These are phyloP conservation scores for Aspergillus flavus DNA, from an alignment of 2,329 filamentous ascomycete genomes.

Conservation along the genomic window DNA sequence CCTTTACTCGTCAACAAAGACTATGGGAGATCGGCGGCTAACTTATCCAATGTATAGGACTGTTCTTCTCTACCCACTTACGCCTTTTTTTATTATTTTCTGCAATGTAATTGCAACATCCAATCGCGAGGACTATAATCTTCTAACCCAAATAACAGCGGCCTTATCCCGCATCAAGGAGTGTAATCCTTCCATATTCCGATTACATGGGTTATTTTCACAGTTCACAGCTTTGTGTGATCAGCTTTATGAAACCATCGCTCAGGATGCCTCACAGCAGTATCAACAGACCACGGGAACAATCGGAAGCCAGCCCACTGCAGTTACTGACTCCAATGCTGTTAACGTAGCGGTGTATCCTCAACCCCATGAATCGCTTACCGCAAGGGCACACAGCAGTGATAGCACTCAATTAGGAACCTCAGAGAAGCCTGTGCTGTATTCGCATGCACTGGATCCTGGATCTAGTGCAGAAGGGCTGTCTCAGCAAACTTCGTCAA, in stretches of 20 bases:
- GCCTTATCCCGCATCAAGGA: conserved; percentile 5
- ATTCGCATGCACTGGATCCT: neutral
- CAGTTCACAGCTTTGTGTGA: neutral
- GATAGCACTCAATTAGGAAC: neutral
- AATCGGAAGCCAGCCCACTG: neutral
- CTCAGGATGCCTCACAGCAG: neutral
- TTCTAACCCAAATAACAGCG: conserved; percentile 1
- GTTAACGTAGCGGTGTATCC: neutral
- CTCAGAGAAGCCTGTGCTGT: neutral
- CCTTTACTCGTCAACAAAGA: neutral
- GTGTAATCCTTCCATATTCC: neutral
- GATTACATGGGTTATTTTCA: neutral
- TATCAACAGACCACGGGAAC: too few relatives aligned
- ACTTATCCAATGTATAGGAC: neutral
- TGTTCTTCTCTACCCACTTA: neutral
- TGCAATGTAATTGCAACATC: conserved; percentile 5
- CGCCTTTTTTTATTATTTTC: conserved; percentile 4
- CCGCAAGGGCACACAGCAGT: neutral
- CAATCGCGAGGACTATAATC: neutral
- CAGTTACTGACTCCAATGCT: neutral
- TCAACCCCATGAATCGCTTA: neutral
- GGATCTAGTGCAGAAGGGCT: neutral
- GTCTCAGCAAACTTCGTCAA: neutral
- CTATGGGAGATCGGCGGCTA: neutral
- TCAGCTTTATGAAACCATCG: neutral